phyloP scores from a whole-genome alignment of 1,284 basidiomycete genomes.

The Heliocybe sulcata region DNA sequence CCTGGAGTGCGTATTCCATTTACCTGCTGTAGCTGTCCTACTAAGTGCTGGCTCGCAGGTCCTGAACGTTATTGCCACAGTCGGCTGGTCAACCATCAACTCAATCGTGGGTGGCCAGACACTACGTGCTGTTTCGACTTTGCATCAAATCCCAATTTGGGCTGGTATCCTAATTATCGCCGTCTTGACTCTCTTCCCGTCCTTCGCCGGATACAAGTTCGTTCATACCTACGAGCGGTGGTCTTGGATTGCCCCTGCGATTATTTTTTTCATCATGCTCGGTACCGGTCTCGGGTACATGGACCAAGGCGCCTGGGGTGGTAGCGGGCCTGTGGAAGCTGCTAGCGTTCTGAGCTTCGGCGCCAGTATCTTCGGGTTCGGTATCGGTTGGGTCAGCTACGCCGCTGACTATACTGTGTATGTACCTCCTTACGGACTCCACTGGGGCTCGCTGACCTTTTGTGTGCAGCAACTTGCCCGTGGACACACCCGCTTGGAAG shows the following conservation, averaged over 20 bases:
- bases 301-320: constrained; percentile 16
- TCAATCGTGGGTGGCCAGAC: constrained; percentile 73
- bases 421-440: not conserved
- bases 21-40: not conserved
- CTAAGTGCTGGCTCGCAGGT: constrained; percentile 12
- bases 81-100: constrained; percentile 69
- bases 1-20: constrained; percentile 3
- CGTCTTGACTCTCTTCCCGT: constrained; percentile 55
- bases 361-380: constrained; percentile 17
- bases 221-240: constrained; percentile 47
- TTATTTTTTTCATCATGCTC: constrained; percentile 61
- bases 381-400: constrained; percentile 9
- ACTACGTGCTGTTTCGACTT: constrained; percentile 49
- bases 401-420: constrained; percentile 7
- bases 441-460: not conserved
- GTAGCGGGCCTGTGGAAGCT: constrained; percentile 19
- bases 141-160: constrained; percentile 32
- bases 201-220: constrained; percentile 19
- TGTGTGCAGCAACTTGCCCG: constrained; percentile 12
- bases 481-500: constrained; percentile 14
- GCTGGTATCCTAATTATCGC: constrained; percentile 77
- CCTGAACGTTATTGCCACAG: constrained; percentile 56
- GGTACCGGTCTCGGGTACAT: constrained; percentile 48
- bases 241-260: constrained; percentile 61
- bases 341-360: constrained; percentile 25